These are phyloP conservation scores for Leccinum arenicola DNA, from an alignment of 768 basidiomycete genomes.

Conservation along the genomic window DNA sequence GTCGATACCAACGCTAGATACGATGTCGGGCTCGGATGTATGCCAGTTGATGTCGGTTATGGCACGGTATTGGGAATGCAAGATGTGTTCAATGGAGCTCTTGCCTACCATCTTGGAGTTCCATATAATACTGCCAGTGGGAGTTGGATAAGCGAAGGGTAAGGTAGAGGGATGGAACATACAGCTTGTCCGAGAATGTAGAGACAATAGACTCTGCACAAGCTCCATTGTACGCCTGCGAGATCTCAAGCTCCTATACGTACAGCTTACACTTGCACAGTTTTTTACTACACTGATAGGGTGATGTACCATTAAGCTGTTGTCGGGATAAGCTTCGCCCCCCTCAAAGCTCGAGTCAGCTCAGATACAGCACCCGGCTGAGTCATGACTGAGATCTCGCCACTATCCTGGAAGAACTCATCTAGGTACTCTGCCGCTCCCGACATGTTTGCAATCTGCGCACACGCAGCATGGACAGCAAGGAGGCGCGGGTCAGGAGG, in stretches of 20 bases:
- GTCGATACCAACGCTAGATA: conserved; percentile 39
- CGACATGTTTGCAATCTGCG: too few species aligned
- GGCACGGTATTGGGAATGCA: conserved; percentile 89
- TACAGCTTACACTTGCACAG: too few species aligned
- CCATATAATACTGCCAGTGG: conserved; percentile 90
- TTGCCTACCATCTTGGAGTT: conserved; percentile 77
- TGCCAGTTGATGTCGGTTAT: conserved; percentile 99
- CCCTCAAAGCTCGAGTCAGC: not conserved
- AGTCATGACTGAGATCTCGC: too few species aligned
- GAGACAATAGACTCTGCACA: conserved; percentile 81
- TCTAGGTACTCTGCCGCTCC: too few species aligned
- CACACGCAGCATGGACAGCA: too few species aligned
- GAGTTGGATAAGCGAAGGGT: not conserved
- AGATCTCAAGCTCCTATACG: conserved; percentile 70
- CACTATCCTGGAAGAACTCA: too few species aligned
- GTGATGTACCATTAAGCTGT: too few species aligned
- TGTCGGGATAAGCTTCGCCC: not conserved
- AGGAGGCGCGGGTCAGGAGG: too few species aligned
- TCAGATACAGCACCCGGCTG: not conserved
- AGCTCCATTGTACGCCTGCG: conserved; percentile 86
- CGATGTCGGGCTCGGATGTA: conserved; percentile 74
- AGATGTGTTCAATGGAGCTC: conserved; percentile 78
- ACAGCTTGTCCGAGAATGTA: conserved; percentile 88
- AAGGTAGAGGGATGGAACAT: conserved; percentile 21
- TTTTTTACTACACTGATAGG: too few species aligned